Evolutionary conservation across 2,329 filamentous ascomycete genomes (phyloP).

Genomic region (Annulohypoxylon truncatum): DNA sequence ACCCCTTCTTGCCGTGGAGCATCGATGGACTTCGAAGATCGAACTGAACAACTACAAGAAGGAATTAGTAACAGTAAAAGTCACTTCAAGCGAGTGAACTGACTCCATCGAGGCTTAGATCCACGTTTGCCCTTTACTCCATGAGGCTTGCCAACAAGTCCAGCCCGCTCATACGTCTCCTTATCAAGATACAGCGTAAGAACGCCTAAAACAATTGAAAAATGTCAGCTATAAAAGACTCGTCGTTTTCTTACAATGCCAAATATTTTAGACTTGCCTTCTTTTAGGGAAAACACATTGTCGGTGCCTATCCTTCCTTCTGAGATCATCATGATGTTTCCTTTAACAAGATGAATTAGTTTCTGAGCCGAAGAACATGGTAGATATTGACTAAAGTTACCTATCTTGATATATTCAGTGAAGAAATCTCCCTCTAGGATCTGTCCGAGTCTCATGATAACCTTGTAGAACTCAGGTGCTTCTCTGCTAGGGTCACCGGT

Average conservation of each 20-base stretch:
- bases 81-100: conserved; percentile 39
- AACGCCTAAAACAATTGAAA: conserved; percentile 58
- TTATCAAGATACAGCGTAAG: conserved; percentile 83
- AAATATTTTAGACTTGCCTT: conserved; percentile 65
- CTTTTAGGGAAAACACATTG: conserved; percentile 75
- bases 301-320: conserved; percentile 77
- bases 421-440: conserved; percentile 82
- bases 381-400: conserved; percentile 54
- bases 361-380: neutral
- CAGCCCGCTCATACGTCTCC: conserved; percentile 83
- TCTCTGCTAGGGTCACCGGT: conserved; percentile 48
- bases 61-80: conserved; percentile 5
- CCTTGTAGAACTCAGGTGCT: conserved; percentile 68
- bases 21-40: conserved; percentile 81
- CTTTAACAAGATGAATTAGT: conserved; percentile 55
- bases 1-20: conserved; percentile 84
- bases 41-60: conserved; percentile 73
- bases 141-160: conserved; percentile 78
- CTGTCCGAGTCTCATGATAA: conserved; percentile 78
- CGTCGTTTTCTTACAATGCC: neutral
- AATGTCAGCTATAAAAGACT: conserved; percentile 2
- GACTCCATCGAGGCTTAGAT: conserved; percentile 79
- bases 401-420: conserved; percentile 83
- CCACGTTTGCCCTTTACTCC: conserved; percentile 68
- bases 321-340: conserved; percentile 85